Evolutionary conservation across 345 rosid species (phyloP).

Genomic region (Lagerstroemia speciosa): DNA sequence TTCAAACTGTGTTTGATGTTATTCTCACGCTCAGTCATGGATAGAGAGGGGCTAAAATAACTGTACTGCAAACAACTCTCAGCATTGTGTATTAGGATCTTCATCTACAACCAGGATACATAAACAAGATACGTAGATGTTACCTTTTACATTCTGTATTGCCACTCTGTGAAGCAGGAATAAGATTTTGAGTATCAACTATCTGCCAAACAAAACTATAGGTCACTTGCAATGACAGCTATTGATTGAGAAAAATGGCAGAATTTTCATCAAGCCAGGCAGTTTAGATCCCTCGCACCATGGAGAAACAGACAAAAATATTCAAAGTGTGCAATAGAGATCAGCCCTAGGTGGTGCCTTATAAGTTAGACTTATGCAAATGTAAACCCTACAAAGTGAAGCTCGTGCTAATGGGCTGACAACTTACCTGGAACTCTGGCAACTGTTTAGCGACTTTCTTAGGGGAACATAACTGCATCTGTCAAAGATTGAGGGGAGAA

Average conservation of each 20-base stretch:
- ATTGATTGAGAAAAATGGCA: not conserved
- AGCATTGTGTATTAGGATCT: no score
- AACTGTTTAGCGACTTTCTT: not conserved
- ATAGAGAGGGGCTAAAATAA: not conserved
- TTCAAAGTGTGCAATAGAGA: not conserved
- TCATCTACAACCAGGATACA: no score
- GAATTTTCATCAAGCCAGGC: not conserved
- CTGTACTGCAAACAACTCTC: no score
- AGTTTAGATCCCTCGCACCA: not conserved
- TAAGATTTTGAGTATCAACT: not conserved
- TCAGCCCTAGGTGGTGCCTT: not conserved
- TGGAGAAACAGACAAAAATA: no score
- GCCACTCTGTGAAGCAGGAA: not conserved
- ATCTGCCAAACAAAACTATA: not conserved
- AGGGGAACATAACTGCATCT: not conserved
- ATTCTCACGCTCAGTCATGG: not conserved
- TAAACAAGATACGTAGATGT: not conserved
- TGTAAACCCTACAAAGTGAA: no score
- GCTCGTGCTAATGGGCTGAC: not conserved
- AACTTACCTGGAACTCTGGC: not conserved
- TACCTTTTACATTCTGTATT: not conserved
- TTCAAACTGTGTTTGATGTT: not conserved
- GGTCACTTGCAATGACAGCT: not conserved
- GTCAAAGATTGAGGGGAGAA: not conserved
- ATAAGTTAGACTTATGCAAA: no score